Conservation (phyloP, 2,329 filamentous ascomycete genomes). For the Pseudogymnoascus sp. region DNA sequence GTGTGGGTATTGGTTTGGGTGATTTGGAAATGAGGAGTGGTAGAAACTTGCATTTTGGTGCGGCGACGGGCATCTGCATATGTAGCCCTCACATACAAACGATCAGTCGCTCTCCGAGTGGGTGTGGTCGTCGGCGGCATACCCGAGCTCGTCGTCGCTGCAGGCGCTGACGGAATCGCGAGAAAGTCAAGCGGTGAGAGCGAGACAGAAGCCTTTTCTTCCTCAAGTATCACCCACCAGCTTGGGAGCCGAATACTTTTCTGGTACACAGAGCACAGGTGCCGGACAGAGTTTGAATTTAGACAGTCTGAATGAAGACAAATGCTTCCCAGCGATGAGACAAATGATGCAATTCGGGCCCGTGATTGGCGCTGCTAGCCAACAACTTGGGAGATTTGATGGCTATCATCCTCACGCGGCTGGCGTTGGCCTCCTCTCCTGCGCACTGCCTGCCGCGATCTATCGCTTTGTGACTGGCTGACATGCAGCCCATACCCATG, state of each 20-base stretch:
- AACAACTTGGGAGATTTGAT: conserved; percentile 5
- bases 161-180: not conserved
- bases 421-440: not conserved
- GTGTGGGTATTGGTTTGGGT: not conserved
- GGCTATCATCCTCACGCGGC: conserved; percentile 2
- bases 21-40: not conserved
- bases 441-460: not conserved
- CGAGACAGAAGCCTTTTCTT: not conserved
- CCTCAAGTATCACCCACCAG: not conserved
- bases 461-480: conserved; percentile 4
- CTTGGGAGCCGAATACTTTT: not conserved
- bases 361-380: not conserved
- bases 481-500: not conserved
- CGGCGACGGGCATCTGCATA: not conserved
- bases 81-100: not conserved
- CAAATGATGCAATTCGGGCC: conserved; percentile 2
- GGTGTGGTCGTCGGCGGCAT: not conserved
- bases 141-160: conserved; percentile 4
- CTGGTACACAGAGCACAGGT: not conserved
- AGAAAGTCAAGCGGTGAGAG: not conserved
- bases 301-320: conserved; percentile 2
- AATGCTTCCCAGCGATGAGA: not conserved
- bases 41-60: not conserved
- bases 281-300: not conserved
- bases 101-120: not conserved